Conservation (phyloP, 1,139 yeast genomes). For the Candida anutae region DNA sequence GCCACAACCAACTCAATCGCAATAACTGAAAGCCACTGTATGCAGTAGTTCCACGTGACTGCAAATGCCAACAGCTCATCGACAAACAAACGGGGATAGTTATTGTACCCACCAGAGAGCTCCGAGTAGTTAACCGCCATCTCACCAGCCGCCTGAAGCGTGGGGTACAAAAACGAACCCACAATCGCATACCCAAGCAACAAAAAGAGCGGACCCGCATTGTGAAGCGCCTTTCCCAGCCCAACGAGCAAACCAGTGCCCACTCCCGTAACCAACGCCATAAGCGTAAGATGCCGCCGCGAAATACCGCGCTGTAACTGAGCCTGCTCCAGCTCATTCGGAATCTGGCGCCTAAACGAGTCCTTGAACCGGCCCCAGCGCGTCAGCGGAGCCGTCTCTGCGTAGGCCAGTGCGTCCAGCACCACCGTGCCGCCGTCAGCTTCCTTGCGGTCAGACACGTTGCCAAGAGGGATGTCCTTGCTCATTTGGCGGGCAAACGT, state of each 20-base stretch:
- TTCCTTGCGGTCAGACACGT: neutral
- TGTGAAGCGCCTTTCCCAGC: slow-evolving; percentile 23
- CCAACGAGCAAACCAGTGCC: slow-evolving; percentile 39
- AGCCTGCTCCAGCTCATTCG: slow-evolving; percentile 12
- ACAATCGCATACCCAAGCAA: slow-evolving; percentile 30
- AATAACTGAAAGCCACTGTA: slow-evolving; percentile 35
- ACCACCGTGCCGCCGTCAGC: neutral
- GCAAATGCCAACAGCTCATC: slow-evolving; percentile 34
- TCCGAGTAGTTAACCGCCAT: slow-evolving; percentile 33
- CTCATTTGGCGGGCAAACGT: too few relatives aligned
- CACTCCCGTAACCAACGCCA: slow-evolving; percentile 33
- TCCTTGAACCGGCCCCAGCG: slow-evolving; percentile 22
- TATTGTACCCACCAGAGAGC: slow-evolving; percentile 35
- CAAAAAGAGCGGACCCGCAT: slow-evolving; percentile 30
- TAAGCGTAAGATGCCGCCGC: slow-evolving; percentile 27
- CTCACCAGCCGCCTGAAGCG: slow-evolving; percentile 37
- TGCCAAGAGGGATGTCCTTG: slow-evolving; percentile 8
- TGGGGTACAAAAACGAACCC: slow-evolving; percentile 32
- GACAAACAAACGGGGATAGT: slow-evolving; percentile 30
- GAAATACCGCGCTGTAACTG: slow-evolving; percentile 26
- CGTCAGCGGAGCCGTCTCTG: slow-evolving; percentile 2
- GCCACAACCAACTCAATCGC: slow-evolving; percentile 37
- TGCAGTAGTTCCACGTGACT: slow-evolving; percentile 36
- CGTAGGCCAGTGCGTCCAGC: neutral
- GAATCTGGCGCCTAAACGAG: slow-evolving; percentile 20